phyloP scores from a whole-genome alignment of 2,329 filamentous ascomycete genomes.

The Ascochyta clinopodiicola region DNA sequence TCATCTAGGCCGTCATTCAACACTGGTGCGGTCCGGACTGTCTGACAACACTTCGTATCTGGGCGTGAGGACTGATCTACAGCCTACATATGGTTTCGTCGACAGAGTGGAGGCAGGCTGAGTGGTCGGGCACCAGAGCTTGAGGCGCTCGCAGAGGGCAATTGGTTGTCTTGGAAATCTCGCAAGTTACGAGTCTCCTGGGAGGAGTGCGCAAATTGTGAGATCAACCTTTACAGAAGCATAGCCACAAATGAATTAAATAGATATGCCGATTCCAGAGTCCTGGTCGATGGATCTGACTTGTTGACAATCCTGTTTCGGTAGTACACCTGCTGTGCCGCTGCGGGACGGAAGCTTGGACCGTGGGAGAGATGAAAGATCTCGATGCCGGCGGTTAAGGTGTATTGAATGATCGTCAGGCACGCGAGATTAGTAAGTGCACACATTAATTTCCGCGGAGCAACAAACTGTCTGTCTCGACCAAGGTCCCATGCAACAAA shows the following conservation, averaged over 20 bases:
- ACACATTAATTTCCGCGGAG: constrained; percentile 2
- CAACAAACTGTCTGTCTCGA: neutral
- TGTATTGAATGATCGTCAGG: neutral
- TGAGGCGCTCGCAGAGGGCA: neutral
- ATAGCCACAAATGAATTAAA: neutral
- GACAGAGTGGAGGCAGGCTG: neutral
- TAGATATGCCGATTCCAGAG: neutral
- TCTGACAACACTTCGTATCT: neutral
- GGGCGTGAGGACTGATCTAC: neutral
- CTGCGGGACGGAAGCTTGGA: neutral
- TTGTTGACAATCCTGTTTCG: neutral
- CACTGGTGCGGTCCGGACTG: neutral
- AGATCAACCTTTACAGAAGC: neutral
- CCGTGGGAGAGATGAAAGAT: neutral
- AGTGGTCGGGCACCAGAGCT: no score
- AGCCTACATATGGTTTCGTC: neutral
- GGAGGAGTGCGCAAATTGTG: neutral
- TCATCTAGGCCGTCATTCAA: neutral
- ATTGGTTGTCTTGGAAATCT: neutral
- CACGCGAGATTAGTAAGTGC: neutral
- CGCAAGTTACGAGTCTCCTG: neutral
- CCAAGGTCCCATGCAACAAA: neutral
- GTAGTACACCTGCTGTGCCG: neutral
- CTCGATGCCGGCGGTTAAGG: neutral
- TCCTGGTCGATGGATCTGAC: neutral